Conservation (phyloP, 208 protist genomes). For the Angomonas desouzai region DNA sequence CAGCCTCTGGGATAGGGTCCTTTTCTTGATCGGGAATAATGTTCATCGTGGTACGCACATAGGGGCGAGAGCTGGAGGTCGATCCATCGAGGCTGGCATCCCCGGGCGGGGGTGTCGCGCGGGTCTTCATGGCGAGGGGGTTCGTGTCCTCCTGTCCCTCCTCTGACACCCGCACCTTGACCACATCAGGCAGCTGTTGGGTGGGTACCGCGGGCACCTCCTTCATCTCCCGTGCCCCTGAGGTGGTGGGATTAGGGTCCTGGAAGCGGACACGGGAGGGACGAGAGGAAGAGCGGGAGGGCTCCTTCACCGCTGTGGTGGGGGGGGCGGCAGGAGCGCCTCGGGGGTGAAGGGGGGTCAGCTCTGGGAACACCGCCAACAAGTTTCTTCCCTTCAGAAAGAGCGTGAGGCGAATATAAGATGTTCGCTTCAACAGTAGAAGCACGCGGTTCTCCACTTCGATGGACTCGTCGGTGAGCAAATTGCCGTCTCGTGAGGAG, state of each 20-base stretch:
- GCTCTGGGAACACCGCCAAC: conserved; percentile 25
- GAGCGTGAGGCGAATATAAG: conserved; percentile 33
- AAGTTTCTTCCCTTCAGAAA: conserved; percentile 34
- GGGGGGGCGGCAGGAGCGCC: conserved; percentile 1
- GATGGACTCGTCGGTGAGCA: neutral
- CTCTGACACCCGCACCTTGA: too few species aligned
- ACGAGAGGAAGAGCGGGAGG: neutral
- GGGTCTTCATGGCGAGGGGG: neutral
- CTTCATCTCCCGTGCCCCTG: too few species aligned
- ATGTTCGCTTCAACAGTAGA: conserved; percentile 24
- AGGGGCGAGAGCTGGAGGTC: neutral
- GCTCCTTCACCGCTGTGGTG: conserved; percentile 3
- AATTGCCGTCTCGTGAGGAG: neutral
- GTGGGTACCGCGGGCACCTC: too few species aligned
- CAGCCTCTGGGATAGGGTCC: conserved; percentile 12
- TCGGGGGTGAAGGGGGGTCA: conserved; percentile 7
- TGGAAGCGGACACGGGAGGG: too few species aligned
- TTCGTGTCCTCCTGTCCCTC: neutral
- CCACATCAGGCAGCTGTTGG: too few species aligned
- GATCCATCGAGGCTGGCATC: neutral
- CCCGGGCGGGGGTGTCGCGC: neutral
- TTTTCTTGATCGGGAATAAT: neutral
- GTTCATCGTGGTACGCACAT: neutral
- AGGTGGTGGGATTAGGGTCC: too few species aligned
- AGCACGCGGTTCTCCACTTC: conserved; percentile 23